Percentiles rank a stretch among this genome's conserved stretches.
These are phyloP conservation scores for Pseudogymnoascus sp. DNA, from an alignment of 2,329 filamentous ascomycete species.

Conservation along the genomic window DNA sequence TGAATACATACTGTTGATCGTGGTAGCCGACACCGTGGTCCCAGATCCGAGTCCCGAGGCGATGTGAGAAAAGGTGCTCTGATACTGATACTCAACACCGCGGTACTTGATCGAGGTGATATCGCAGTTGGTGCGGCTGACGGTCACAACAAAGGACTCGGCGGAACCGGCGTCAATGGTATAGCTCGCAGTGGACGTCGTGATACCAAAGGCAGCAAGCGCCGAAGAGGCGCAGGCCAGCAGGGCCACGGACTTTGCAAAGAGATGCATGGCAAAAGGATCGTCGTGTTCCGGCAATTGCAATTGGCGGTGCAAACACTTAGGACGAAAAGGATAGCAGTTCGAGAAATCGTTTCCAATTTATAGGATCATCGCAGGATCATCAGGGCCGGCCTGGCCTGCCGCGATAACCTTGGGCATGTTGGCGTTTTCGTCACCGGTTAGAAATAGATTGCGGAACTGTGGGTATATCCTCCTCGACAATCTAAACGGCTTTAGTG, in stretches of 20 bases:
- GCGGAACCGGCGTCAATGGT: conserved; percentile 42
- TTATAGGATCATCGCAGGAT: conserved; percentile 1
- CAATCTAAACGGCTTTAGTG: conserved; percentile 2
- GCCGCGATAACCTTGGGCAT: background rate
- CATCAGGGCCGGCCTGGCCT: background rate
- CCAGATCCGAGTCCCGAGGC: conserved; percentile 52
- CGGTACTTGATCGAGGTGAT: conserved; percentile 57
- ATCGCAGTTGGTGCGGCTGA: conserved; percentile 50
- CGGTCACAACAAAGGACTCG: conserved; percentile 44
- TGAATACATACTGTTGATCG: conserved; percentile 7
- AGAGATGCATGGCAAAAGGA: background rate
- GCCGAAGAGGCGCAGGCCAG: conserved; percentile 16
- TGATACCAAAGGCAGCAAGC: conserved; percentile 38
- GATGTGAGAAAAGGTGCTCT: conserved; percentile 46
- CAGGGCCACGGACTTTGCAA: background rate
- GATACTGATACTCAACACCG: conserved; percentile 52
- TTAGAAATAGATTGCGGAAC: conserved; percentile 1
- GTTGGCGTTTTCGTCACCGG: background rate
- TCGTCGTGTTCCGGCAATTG: background rate
- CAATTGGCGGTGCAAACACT: background rate
- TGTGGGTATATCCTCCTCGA: background rate
- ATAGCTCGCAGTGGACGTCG: conserved; percentile 35
- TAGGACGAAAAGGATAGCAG: background rate
- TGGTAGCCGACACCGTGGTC: conserved; percentile 37
- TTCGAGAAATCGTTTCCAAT: background rate